These are phyloP conservation scores for Fusarium euwallaceae DNA, from an alignment of 2,329 filamentous ascomycete species.

Conservation along the genomic window DNA sequence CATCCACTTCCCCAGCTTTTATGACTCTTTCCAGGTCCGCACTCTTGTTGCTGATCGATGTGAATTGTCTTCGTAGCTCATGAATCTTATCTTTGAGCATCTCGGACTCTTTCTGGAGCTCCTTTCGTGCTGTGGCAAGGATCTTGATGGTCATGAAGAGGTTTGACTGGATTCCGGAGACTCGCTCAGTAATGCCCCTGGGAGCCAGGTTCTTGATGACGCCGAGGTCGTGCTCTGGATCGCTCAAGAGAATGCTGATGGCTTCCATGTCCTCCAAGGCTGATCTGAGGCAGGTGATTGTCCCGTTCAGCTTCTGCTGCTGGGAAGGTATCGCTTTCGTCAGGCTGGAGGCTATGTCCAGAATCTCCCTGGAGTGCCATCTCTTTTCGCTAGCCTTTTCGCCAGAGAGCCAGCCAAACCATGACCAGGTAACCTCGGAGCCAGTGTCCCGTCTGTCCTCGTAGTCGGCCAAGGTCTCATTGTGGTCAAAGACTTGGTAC, in stretches of 20 bases:
- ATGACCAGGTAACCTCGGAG: neutral
- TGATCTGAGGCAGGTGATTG: neutral
- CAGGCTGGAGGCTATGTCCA: neutral
- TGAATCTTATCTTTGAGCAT: neutral
- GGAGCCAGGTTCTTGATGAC: neutral
- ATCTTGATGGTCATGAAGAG: neutral
- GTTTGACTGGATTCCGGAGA: neutral
- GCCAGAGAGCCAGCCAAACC: no score
- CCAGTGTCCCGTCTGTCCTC: neutral
- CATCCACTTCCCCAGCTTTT: neutral
- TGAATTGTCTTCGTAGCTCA: neutral
- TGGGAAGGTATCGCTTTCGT: neutral
- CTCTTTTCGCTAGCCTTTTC: neutral
- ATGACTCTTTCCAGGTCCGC: neutral
- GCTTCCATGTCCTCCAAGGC: neutral
- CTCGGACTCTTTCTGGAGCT: neutral
- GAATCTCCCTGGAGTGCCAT: neutral
- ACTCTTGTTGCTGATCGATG: neutral
- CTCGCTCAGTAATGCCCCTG: neutral
- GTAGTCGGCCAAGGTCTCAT: neutral
- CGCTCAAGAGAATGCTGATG: neutral
- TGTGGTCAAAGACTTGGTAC: neutral
- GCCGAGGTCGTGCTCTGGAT: neutral
- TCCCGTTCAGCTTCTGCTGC: neutral
- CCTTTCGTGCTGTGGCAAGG: neutral